Percentiles rank a stretch among this genome's conserved stretches.
Conservation (phyloP, 352 stramenopile genomes). For the Phytophthora nicotianae region DNA sequence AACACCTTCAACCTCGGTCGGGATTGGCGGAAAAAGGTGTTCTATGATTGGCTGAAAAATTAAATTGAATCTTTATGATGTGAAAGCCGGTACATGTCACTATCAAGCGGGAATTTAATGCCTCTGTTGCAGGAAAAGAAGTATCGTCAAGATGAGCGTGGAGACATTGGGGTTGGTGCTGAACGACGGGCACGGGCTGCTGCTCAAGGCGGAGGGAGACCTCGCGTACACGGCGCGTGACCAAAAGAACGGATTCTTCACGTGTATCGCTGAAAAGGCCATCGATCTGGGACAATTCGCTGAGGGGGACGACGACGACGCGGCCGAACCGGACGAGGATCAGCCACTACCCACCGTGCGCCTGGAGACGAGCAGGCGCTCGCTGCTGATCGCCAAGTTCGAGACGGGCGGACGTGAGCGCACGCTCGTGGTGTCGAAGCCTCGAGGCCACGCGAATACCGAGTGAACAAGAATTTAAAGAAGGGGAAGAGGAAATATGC, state of each 20-base stretch:
- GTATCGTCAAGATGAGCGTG: slow-evolving; percentile 35
- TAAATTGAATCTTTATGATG: neutral
- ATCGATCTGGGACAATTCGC: slow-evolving; percentile 52
- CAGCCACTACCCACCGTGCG: slow-evolving; percentile 53
- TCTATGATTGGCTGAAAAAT: neutral
- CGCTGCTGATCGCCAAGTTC: slow-evolving; percentile 68
- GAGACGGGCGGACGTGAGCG: slow-evolving; percentile 44
- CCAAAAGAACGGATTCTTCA: slow-evolving; percentile 78
- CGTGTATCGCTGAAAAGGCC: slow-evolving; percentile 71
- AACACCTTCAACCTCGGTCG: slow-evolving; percentile 22
- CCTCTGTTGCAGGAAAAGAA: slow-evolving; percentile 1
- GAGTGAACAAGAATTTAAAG: slow-evolving; percentile 22
- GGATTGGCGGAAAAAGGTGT: slow-evolving; percentile 3
- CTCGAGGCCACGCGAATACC: slow-evolving; percentile 20
- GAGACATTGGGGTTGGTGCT: slow-evolving; percentile 69
- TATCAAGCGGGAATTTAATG: slow-evolving; percentile 4
- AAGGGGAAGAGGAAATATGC: neutral
- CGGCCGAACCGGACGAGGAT: slow-evolving; percentile 30
- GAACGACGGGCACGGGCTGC: slow-evolving; percentile 77
- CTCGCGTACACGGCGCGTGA: slow-evolving; percentile 52
- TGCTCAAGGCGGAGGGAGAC: slow-evolving; percentile 70
- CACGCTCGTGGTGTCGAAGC: slow-evolving; percentile 71
- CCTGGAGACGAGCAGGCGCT: slow-evolving; percentile 56
- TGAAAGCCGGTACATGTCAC: slow-evolving; percentile 17
- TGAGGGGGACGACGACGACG: slow-evolving; percentile 36